These are phyloP conservation scores for Ceratobasidium sp. DNA, from an alignment of 1,284 basidiomycete genomes.

Conservation along the genomic window DNA sequence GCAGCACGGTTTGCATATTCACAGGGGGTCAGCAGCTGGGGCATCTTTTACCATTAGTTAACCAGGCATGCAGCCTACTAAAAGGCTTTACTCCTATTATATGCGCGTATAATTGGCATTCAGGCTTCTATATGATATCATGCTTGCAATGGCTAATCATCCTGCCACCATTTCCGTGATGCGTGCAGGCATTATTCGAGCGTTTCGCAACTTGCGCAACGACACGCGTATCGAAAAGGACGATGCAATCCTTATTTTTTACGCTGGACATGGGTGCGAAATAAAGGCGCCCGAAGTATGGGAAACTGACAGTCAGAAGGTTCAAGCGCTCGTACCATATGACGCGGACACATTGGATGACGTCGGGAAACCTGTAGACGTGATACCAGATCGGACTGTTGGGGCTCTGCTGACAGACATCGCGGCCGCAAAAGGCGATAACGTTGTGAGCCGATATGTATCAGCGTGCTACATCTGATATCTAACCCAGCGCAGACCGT, in stretches of 20 bases:
- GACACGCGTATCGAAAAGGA: background rate
- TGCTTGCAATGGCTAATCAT: too few relatives aligned
- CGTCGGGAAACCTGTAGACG: background rate
- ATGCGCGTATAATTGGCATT: too few relatives aligned
- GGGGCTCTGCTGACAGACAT: background rate
- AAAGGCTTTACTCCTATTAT: too few relatives aligned
- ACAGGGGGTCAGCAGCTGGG: too few relatives aligned
- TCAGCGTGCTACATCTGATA: background rate
- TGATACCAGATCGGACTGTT: background rate
- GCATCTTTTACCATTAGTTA: too few relatives aligned
- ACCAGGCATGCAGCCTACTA: too few relatives aligned
- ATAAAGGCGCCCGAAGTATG: background rate
- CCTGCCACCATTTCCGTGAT: too few relatives aligned
- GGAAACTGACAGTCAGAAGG: background rate
- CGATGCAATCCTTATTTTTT: conserved; percentile 8
- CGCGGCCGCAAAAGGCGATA: background rate
- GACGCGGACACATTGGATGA: background rate
- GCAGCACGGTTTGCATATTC: too few relatives aligned
- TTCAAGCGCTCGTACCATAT: background rate
- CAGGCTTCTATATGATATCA: too few relatives aligned
- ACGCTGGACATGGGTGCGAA: conserved; percentile 9
- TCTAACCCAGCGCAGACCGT: background rate
- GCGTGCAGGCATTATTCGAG: background rate
- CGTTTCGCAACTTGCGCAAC: background rate
- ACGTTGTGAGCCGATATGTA: background rate